Base-by-base conservation (phyloP, 2,329 filamentous ascomycete genomes). In the Endothia cerciana region DNA sequence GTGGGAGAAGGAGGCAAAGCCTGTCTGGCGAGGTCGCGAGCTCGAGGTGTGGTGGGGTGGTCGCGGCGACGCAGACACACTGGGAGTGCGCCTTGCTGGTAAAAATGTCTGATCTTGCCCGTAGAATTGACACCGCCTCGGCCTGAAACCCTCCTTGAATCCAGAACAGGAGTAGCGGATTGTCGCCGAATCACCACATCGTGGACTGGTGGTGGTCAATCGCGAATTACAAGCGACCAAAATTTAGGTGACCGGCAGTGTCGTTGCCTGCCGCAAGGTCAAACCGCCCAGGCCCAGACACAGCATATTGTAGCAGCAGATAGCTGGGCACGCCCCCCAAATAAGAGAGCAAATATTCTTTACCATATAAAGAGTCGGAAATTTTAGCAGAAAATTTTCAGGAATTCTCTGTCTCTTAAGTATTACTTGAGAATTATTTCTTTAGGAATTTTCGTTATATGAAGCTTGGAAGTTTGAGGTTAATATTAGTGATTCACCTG, bases 161-260 rank as follows among this genome's bases (percentile, higher is more conserved):
- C 36, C 55, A 15, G 10, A 28, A 58, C 33, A 33, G 19, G 33
- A 58, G 36, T 41, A 4, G 55, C 2, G 11, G 19, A n/a, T 60
- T 10, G 25, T 33, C 28, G 57, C 25, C 57, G 25, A n/a, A 19
- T 19, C 41, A 60, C 15, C 40, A 47, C 57, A 47, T 47, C 57
- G 15, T 8, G 25, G 25, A 2, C 13, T 60, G 55, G 33, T 40
- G 36, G 22, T 58, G 55, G 13, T 17, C 38, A 59, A 22, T 60
- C 7, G 25, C 57, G 57, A 45, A 45, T 40, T 47, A 60, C 25
- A 60, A n/a, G 41, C 36, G 22, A 36, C 57, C 40, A 43, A 33
- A 60, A 60, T 47, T 60, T 45, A 15, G 57, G n/a, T 19, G 40
- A 33, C 57, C 40, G 38, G 57, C 57, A 60, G 38, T 13, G 22